Percentiles rank a stretch among this genome's conserved stretches.
These are phyloP conservation scores for Neospora caninum DNA, from an alignment of 169 alveolate species.

Conservation along the genomic window DNA sequence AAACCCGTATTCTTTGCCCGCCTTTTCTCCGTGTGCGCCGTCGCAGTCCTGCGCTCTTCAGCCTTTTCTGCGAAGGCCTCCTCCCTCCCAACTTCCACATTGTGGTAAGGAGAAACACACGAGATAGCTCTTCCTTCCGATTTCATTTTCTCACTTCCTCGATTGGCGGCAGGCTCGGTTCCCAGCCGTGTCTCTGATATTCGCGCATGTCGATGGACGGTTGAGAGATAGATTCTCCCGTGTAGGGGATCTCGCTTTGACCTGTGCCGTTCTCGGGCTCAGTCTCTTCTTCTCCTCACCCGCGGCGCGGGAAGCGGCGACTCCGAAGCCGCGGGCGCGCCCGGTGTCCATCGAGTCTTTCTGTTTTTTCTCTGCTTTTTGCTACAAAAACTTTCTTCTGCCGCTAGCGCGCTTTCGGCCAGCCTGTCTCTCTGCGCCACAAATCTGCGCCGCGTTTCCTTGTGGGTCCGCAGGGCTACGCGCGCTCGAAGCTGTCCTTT, in stretches of 20 bases:
- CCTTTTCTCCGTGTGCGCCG: neutral
- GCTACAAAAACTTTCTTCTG: no score
- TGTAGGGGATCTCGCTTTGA: no score
- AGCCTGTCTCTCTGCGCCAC: neutral
- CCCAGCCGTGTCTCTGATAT: no score
- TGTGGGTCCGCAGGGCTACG: constrained; percentile 67
- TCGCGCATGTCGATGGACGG: no score
- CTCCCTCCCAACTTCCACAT: constrained; percentile 74
- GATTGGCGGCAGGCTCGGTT: neutral
- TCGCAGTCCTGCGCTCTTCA: constrained; percentile 75
- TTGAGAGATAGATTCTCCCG: no score
- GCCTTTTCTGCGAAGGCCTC: constrained; percentile 76
- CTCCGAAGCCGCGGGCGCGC: neutral
- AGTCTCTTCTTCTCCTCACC: no score
- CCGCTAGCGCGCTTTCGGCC: no score
- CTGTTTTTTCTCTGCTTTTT: no score
- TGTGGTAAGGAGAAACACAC: constrained; percentile 65
- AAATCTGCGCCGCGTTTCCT: neutral
- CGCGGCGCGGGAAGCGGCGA: no score
- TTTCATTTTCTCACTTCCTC: neutral
- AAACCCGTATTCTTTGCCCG: no score
- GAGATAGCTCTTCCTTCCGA: neutral
- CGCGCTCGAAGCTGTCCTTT: constrained; percentile 58
- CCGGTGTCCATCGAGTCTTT: neutral
- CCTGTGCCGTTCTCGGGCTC: no score